Percentiles rank a stretch among this genome's conserved stretches.
These are phyloP conservation scores for Dendrobium huoshanense DNA, from an alignment of 106 monocot species.

Conservation along the genomic window DNA sequence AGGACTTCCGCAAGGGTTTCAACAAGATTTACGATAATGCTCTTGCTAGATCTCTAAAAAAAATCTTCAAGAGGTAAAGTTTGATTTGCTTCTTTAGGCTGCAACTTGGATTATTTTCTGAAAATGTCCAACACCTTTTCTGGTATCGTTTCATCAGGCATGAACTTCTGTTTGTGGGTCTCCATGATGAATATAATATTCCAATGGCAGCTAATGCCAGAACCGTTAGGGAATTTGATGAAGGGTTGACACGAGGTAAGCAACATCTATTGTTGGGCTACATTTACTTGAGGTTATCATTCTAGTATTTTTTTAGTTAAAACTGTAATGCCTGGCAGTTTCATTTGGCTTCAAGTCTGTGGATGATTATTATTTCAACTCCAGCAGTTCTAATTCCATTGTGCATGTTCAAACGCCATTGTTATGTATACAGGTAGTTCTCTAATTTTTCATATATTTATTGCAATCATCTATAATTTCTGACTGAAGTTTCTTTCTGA, in stretches of 20 bases:
- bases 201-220: constrained; percentile 69
- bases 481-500: background rate
- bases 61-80: constrained; percentile 76
- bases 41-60: constrained; percentile 66
- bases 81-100: background rate
- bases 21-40: constrained; percentile 83
- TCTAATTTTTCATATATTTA: background rate
- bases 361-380: constrained; percentile 89
- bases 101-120: background rate
- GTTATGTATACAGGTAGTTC: constrained; percentile 87
- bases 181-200: constrained; percentile 81
- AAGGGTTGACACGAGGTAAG: constrained; percentile 90
- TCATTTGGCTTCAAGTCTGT: constrained; percentile 96
- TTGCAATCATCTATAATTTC: background rate
- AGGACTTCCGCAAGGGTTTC: constrained; percentile 88
- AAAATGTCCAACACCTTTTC: background rate
- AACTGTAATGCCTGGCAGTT: constrained; percentile 33
- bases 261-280: background rate
- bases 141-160: constrained; percentile 39
- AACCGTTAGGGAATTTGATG: constrained; percentile 84
- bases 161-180: constrained; percentile 73
- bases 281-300: background rate
- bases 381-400: constrained; percentile 78
- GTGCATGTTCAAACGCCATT: constrained; percentile 64
- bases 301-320: background rate